These are phyloP conservation scores for Endoconidiophora polonica DNA, from an alignment of 2,329 filamentous ascomycete genomes.

Conservation along the genomic window DNA sequence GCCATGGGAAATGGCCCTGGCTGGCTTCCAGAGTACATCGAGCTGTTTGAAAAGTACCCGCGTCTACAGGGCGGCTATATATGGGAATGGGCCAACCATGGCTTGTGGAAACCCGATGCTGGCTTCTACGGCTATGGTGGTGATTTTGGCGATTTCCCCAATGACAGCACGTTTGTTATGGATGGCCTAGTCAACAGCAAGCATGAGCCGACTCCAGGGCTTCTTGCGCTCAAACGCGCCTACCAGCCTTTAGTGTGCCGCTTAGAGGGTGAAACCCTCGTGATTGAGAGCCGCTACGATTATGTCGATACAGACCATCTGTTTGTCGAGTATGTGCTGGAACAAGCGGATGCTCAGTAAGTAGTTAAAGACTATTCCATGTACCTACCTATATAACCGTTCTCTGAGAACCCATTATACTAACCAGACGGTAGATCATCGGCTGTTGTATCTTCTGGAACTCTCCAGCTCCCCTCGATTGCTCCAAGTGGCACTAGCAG, in stretches of 20 bases:
- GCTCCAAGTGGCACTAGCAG: too few species aligned
- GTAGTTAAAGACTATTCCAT: conserved; percentile 17
- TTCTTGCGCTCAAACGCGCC: conserved; percentile 39
- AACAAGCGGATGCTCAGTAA: conserved; percentile 19
- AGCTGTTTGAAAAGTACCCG: conserved; percentile 40
- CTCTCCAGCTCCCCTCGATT: too few species aligned
- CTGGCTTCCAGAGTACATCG: conserved; percentile 48
- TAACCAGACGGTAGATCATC: conserved; percentile 13
- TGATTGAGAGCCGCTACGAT: conserved; percentile 37
- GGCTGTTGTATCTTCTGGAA: too few species aligned
- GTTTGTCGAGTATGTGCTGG: too few species aligned
- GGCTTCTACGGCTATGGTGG: conserved; percentile 38
- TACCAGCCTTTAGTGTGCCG: conserved; percentile 41
- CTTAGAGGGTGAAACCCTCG: conserved; percentile 26
- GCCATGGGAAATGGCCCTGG: conserved; percentile 50
- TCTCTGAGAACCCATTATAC: neutral
- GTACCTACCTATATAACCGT: too few species aligned
- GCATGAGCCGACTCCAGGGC: conserved; percentile 34
- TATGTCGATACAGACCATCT: conserved; percentile 35
- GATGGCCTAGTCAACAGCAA: conserved; percentile 34
- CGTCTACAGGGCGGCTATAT: conserved; percentile 44
- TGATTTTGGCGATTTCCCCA: conserved; percentile 43
- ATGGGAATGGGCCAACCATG: conserved; percentile 48
- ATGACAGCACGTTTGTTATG: conserved; percentile 43
- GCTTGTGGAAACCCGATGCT: conserved; percentile 29